Base-by-base conservation (phyloP, 768 basidiomycete genomes). In the Tricholoma terreum region DNA sequence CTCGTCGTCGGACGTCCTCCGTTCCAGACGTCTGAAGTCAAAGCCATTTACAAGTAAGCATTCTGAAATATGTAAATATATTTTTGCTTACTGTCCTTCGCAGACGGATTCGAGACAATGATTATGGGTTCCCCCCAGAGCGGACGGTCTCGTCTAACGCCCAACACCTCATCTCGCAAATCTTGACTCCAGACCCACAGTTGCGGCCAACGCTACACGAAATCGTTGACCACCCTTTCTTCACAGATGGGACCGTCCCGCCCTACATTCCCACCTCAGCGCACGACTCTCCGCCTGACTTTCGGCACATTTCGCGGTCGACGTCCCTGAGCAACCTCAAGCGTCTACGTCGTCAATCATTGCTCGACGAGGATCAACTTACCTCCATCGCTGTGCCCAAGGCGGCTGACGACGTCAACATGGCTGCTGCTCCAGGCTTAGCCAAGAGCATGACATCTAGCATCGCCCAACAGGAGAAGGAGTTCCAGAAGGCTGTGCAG, bases 21-120 rank as follows among this genome's bases (percentile, higher is more conserved):
- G 0, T 99, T 99, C 78, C 97, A 99, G 71, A 98, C 94, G 14
- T 94, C 97, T 69, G 94, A 98, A 52, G 94, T 98, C 65, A 97
- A 98, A 73, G 86, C 85, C 10, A 98, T 98, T 58, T 97, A 98
- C 75, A 88, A 93, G 89, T 90, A 67, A 71, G 85, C 58, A 14
- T 9, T 31, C n/a, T 11, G 46, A n/a, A 1, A 31, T n/a, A 6
- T 17, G 2, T n/a, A 4, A 14, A 30, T 34, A 21, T 43, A 4
- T 9, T 46, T 14, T 31, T 45, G n/a, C 34, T 42, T 54, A 19
- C 56, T 61, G 14, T 52, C 43, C 36, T 31, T 57, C 59, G 19
- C 59, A 94, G 91, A 59, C 92, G 94, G 50, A 99, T 99, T 69
- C 87, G 89, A 14, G 88, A 93, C 70, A 95, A 97, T 66, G 84